Base-by-base conservation (phyloP, 2,329 filamentous ascomycete genomes). In the Epichloe hybrida region DNA sequence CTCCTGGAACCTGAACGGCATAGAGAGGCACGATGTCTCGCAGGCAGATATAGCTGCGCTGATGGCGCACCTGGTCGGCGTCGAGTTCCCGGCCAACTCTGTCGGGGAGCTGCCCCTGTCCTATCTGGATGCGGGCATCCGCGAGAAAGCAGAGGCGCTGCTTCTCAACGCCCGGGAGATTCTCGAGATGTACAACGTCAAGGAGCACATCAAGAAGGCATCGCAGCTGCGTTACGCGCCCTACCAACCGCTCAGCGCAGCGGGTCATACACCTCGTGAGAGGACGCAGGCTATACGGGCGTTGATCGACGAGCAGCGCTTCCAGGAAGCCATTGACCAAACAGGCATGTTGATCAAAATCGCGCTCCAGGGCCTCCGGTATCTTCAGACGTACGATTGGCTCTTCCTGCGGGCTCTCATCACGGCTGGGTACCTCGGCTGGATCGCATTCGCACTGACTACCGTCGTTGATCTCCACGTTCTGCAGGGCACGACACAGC, bases 361-460 rank as follows among this genome's bases (percentile, higher is more conserved):
- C 47, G 84, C 81, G 2, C 75, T 98, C 1, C 79, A 88, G 54
- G 93, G 93, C 7, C 72, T 98, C 53, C 80, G 93, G 48, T 98
- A 98, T 64, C 76, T 98, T 27, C 93, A 98, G 67, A 98, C 90
- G 0, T 98, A 98, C 61, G 93, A 98, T 69, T 98, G 93, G 93
- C 75, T 98, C 2, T 98, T 98, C 68, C 71, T 98, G 37, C 79
- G 93, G 53, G 85, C 88, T 2, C 74, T 98, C 46, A 85, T 98
- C 53, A 96, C 93, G 2, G 64, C 86, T 12, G 93, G 93, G n/a
- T 98, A 97, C 61, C 70, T 97, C 7, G 93, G 93, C 20, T 98
- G 91, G 91, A 94, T 97, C 62, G 84, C 86, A 1, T 98, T 90
- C 66, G 88, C 90, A 2, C 72, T 95, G 47, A 93, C 88, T 0